These are phyloP conservation scores for Leavenworthia alabamica DNA, from an alignment of 345 rosid genomes.

Conservation along the genomic window DNA sequence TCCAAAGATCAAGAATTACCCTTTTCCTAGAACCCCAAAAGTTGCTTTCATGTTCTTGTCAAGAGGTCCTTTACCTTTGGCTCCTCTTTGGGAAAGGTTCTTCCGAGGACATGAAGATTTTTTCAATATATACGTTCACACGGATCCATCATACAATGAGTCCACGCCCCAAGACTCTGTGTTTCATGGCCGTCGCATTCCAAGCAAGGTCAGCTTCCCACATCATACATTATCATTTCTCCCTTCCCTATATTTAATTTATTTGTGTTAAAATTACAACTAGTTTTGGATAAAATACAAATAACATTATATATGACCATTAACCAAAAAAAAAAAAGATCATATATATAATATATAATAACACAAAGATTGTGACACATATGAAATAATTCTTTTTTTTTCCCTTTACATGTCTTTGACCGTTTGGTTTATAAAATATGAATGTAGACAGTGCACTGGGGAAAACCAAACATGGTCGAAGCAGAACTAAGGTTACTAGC, in stretches of 20 bases:
- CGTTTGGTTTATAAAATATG: background rate
- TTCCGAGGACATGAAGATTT: constrained; percentile 53
- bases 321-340: background rate
- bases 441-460: constrained; percentile 65
- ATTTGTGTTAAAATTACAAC: background rate
- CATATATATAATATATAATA: background rate
- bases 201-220: constrained; percentile 52
- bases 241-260: background rate
- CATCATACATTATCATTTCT: background rate
- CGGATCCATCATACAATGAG: constrained; percentile 44
- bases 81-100: constrained; percentile 80
- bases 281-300: background rate
- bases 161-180: constrained; percentile 41
- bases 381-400: background rate
- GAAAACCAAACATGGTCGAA: constrained; percentile 64
- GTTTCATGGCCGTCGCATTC: constrained; percentile 58
- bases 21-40: constrained; percentile 52
- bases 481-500: constrained; percentile 78
- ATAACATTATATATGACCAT: background rate
- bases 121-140: constrained; percentile 63
- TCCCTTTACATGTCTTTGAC: background rate
- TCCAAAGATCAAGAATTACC: constrained; percentile 33
- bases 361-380: background rate
- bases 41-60: constrained; percentile 87
- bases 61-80: constrained; percentile 61